Evolutionary conservation across 352 stramenopile species (phyloP).

Genomic region (Poterioochromonas sp.): DNA sequence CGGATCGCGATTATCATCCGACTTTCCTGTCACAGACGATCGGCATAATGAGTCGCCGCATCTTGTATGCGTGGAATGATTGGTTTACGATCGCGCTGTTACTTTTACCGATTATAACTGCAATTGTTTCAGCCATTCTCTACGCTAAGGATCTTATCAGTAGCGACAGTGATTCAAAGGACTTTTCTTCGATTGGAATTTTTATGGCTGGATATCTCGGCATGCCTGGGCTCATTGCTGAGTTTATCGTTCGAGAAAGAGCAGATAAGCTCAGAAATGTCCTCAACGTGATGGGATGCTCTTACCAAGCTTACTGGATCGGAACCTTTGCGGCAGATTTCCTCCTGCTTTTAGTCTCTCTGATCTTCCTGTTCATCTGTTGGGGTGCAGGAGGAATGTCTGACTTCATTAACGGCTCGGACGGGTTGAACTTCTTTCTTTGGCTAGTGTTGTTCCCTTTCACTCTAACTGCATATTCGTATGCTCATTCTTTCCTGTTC

Average conservation of each 20-base stretch:
- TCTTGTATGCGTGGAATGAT: background rate
- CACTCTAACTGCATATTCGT: background rate
- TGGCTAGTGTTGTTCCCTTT: background rate
- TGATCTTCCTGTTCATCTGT: background rate
- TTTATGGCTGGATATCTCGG: conserved; percentile 9
- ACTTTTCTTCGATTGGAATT: background rate
- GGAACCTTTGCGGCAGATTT: conserved; percentile 33
- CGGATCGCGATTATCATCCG: background rate
- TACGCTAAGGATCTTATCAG: background rate
- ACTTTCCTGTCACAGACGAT: background rate
- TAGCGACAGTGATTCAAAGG: background rate
- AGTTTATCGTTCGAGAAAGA: conserved; percentile 24
- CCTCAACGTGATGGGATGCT: conserved; percentile 34
- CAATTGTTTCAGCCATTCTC: background rate
- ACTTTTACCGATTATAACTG: background rate
- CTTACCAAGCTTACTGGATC: conserved; percentile 26
- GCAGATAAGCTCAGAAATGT: conserved; percentile 2
- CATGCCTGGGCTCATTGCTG: conserved; percentile 7
- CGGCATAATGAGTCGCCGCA: background rate
- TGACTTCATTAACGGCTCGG: background rate
- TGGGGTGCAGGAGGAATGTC: background rate
- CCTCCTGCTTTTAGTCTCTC: background rate
- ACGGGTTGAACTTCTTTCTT: background rate
- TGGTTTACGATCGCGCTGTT: background rate
- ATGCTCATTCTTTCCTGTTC: background rate